A percentile compares a stretch with the other conserved stretches of the same genome.
These are phyloP conservation scores for Coniochaeta ligniaria DNA, from an alignment of 2,329 filamentous ascomycete genomes.

Conservation along the genomic window DNA sequence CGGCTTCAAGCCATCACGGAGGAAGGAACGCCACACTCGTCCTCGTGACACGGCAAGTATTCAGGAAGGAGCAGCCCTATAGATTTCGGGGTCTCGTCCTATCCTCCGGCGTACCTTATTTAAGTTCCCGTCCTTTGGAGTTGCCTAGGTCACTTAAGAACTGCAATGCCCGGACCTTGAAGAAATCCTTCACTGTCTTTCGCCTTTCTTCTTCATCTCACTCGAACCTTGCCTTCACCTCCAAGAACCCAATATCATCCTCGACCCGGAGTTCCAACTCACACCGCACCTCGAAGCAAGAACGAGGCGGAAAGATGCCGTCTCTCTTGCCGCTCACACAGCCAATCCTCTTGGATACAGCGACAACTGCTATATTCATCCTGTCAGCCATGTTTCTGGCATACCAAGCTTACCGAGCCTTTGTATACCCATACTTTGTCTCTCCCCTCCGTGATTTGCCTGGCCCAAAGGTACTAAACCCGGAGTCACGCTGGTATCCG, in stretches of 20 bases:
- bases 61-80: background rate
- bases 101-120: background rate
- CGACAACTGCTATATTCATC: background rate
- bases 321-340: background rate
- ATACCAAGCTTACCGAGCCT: constrained; percentile 23
- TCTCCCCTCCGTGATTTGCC: constrained; percentile 37
- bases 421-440: constrained; percentile 33
- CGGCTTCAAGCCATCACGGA: background rate
- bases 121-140: background rate
- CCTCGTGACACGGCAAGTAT: background rate
- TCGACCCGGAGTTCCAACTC: background rate
- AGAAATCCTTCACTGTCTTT: no score
- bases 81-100: background rate
- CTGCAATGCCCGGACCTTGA: no score
- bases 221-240: no score
- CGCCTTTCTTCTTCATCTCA: no score
- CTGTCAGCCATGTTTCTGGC: constrained; percentile 5
- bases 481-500: background rate
- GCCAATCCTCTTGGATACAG: background rate
- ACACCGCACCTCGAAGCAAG: background rate
- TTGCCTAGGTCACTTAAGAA: no score
- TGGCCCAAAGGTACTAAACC: constrained; percentile 28
- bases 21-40: background rate
- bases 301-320: background rate
- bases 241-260: background rate